A percentile compares a stretch with the other conserved stretches of the same genome.
phyloP scores from a whole-genome alignment of 768 basidiomycete species.

The Fistulinella prunicolor region DNA sequence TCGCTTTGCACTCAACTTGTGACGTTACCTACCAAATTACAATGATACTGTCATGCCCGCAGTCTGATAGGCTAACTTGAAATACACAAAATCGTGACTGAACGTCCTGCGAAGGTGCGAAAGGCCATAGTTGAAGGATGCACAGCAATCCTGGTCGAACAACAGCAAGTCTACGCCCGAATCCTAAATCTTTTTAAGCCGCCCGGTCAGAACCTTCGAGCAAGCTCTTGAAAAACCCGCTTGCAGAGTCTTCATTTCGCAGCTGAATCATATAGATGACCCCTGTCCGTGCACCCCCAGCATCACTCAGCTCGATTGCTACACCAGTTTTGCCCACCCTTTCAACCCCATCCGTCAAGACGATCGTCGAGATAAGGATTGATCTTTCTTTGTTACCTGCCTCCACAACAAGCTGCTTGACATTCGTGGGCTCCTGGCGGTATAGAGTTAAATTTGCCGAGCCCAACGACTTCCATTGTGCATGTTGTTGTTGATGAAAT shows the following conservation, averaged over 20 bases:
- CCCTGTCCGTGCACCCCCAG: constrained; percentile 82
- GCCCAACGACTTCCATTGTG: constrained; percentile 97
- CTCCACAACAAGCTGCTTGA: constrained; percentile 96
- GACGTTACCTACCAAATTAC: constrained; percentile 10
- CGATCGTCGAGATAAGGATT: constrained; percentile 90
- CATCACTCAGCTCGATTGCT: constrained; percentile 90
- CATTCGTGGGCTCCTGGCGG: constrained; percentile 76
- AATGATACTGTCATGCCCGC: constrained; percentile 10
- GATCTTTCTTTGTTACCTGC: constrained; percentile 72
- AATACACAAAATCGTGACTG: constrained; percentile 5
- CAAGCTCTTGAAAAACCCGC: constrained; percentile 81
- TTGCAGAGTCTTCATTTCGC: constrained; percentile 83
- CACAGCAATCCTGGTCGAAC: neutral
- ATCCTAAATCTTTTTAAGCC: constrained; percentile 9
- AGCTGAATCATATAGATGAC: constrained; percentile 97
- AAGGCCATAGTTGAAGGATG: too few relatives aligned
- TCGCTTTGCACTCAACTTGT: constrained; percentile 67
- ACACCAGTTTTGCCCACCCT: constrained; percentile 98
- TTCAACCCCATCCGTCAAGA: constrained; percentile 94
- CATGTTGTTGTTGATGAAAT: constrained; percentile 91
- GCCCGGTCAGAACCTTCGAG: constrained; percentile 83
- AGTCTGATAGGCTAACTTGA: constrained; percentile 12
- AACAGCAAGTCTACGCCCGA: neutral
- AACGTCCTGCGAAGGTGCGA: too few relatives aligned
- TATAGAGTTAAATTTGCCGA: constrained; percentile 86